phyloP scores from a whole-genome alignment of 352 stramenopile species.

The Thalassiosira exigua region DNA sequence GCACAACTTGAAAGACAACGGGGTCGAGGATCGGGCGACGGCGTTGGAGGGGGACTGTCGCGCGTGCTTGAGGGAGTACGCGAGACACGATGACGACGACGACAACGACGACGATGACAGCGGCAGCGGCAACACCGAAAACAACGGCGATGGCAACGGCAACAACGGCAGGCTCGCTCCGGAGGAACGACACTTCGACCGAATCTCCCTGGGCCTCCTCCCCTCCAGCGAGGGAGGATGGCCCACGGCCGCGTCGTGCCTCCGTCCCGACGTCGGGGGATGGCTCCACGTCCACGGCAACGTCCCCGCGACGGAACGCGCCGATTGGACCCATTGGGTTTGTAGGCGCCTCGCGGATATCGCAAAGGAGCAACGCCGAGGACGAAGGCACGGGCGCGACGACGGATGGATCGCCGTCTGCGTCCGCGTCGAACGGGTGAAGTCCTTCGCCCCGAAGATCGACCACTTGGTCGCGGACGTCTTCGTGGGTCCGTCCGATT shows the following conservation, averaged over 20 bases:
- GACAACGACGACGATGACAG: too few relatives aligned
- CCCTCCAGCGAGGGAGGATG: constrained; percentile 94
- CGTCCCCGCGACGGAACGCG: constrained; percentile 87
- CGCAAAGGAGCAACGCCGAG: constrained; percentile 14
- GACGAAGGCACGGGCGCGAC: constrained; percentile 1
- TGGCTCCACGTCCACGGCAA: constrained; percentile 97
- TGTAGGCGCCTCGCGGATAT: constrained; percentile 32
- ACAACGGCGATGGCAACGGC: background rate
- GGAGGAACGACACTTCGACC: constrained; percentile 78
- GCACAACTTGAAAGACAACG: constrained; percentile 92
- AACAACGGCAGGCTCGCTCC: too few relatives aligned
- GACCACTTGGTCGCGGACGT: constrained; percentile 84
- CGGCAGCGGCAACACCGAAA: too few relatives aligned
- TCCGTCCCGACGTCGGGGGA: constrained; percentile 87
- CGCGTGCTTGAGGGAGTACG: constrained; percentile 59
- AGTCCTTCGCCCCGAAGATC: constrained; percentile 81
- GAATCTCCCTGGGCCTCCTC: constrained; percentile 94
- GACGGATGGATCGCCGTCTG: constrained; percentile 67
- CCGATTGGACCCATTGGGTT: constrained; percentile 76
- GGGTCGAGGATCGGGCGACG: constrained; percentile 81
- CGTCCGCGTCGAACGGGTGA: constrained; percentile 74
- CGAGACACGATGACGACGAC: constrained; percentile 15
- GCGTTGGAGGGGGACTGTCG: constrained; percentile 91
- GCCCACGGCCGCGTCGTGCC: constrained; percentile 89
- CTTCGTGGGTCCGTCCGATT: constrained; percentile 61